Conservation (phyloP, 2,329 filamentous ascomycete genomes). For the Exophiala lecanii-corni region DNA sequence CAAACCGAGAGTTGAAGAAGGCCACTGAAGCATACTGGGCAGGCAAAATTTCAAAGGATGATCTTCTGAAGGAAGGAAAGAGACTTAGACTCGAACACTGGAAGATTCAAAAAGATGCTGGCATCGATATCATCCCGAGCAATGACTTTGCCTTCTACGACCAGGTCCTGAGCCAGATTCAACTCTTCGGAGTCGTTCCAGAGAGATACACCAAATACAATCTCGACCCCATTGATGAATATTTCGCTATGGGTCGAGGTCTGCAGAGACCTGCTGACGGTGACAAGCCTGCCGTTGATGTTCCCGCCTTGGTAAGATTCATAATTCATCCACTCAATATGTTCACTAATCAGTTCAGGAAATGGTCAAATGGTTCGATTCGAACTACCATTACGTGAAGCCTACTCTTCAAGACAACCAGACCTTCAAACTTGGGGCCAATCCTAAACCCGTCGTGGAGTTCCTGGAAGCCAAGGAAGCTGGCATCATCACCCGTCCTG, state of each 20-base stretch:
- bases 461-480: conserved; percentile 98
- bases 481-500: conserved; percentile 86
- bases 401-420: conserved; percentile 96
- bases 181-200: conserved; percentile 90
- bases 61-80: conserved; percentile 93
- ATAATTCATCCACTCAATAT: conserved; percentile 16
- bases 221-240: conserved; percentile 85
- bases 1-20: conserved; percentile 99
- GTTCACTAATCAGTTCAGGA: conserved; percentile 53
- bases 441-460: conserved; percentile 90
- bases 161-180: conserved; percentile 95
- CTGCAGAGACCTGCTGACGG: conserved; percentile 75
- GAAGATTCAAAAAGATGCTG: conserved; percentile 99
- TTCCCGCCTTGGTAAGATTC: conserved; percentile 66
- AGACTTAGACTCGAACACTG: conserved; percentile 93
- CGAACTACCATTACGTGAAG: conserved; percentile 99
- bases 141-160: conserved; percentile 99
- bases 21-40: conserved; percentile 97
- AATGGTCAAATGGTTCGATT: conserved; percentile 99
- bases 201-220: conserved; percentile 90
- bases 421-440: conserved; percentile 80
- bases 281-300: conserved; percentile 61
- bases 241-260: conserved; percentile 99
- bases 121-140: conserved; percentile 95
- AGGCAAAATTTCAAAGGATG: conserved; percentile 86